phyloP scores from a whole-genome alignment of 257 asterid genomes.

The Paraleonurus japonicus region DNA sequence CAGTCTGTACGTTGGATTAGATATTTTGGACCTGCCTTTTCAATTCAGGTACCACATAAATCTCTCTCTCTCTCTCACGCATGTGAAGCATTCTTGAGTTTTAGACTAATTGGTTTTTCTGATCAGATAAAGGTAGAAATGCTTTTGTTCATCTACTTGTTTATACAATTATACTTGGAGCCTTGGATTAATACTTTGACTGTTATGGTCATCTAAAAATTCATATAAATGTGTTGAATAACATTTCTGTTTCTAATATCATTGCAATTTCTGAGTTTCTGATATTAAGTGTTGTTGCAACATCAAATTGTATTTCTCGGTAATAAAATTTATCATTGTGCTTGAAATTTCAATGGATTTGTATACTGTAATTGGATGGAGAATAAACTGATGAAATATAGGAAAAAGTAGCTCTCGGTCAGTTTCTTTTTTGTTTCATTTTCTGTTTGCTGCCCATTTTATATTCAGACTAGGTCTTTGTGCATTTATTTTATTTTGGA shows the following conservation, averaged over 20 bases:
- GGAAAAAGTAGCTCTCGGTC: neutral
- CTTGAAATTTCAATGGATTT: neutral
- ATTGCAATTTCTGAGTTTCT: neutral
- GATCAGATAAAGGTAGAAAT: neutral
- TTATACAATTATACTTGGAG: neutral
- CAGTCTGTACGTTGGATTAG: slow-evolving; percentile 17
- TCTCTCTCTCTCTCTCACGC: slow-evolving; percentile 4
- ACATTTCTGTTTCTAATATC: neutral
- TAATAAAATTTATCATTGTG: neutral
- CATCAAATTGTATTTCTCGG: neutral
- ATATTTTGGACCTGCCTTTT: slow-evolving; percentile 9
- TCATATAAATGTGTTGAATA: slow-evolving; percentile 5
- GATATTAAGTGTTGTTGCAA: neutral
- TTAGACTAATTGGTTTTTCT: neutral
- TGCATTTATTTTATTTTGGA: slow-evolving; percentile 2
- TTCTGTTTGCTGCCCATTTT: slow-evolving; percentile 5
- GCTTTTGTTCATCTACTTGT: slow-evolving; percentile 2
- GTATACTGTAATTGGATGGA: neutral
- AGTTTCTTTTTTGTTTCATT: neutral
- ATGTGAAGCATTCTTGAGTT: neutral
- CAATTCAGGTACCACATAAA: slow-evolving; percentile 12
- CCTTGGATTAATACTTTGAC: neutral
- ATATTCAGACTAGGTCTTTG: slow-evolving; percentile 1
- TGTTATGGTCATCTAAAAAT: slow-evolving; percentile 2
- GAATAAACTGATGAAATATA: slow-evolving; percentile 4